phyloP scores from a whole-genome alignment of 306 rosid species.

The Gillenia trifoliata region DNA sequence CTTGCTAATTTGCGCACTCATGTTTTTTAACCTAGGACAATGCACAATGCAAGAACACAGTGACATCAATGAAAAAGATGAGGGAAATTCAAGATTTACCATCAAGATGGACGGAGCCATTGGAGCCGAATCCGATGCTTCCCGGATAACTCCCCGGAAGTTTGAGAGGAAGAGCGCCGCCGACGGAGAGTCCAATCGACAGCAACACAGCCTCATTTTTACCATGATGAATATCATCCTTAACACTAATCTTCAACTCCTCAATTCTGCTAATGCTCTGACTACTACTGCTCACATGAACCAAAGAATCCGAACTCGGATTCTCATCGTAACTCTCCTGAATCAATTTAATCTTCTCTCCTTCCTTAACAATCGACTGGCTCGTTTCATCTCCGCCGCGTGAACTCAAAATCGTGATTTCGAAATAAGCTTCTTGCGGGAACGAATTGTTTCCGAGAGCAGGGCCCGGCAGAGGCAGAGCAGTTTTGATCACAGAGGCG shows the following conservation, averaged over 20 bases:
- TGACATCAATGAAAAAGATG: not conserved
- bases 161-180: slow-evolving; percentile 51
- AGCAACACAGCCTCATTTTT: slow-evolving; percentile 43
- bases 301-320: slow-evolving; percentile 55
- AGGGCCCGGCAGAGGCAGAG: slow-evolving; percentile 90
- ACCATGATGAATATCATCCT: slow-evolving; percentile 26
- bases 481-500: slow-evolving; percentile 50
- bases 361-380: slow-evolving; percentile 42
- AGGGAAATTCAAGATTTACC: slow-evolving; percentile 39
- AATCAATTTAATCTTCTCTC: slow-evolving; percentile 67
- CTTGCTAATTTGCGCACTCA: not conserved
- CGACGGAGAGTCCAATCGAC: slow-evolving; percentile 63
- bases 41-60: not conserved
- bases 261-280: slow-evolving; percentile 43
- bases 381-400: slow-evolving; percentile 31
- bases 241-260: slow-evolving; percentile 45
- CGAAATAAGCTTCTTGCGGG: slow-evolving; percentile 95
- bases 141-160: slow-evolving; percentile 81
- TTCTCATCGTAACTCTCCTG: slow-evolving; percentile 39
- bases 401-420: slow-evolving; percentile 55
- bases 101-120: slow-evolving; percentile 83
- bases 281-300: slow-evolving; percentile 41
- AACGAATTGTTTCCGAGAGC: slow-evolving; percentile 60
- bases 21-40: not conserved
- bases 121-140: slow-evolving; percentile 90